Conservation (phyloP, 2,329 filamentous ascomycete species). For the Harringtonia aguacate region DNA sequence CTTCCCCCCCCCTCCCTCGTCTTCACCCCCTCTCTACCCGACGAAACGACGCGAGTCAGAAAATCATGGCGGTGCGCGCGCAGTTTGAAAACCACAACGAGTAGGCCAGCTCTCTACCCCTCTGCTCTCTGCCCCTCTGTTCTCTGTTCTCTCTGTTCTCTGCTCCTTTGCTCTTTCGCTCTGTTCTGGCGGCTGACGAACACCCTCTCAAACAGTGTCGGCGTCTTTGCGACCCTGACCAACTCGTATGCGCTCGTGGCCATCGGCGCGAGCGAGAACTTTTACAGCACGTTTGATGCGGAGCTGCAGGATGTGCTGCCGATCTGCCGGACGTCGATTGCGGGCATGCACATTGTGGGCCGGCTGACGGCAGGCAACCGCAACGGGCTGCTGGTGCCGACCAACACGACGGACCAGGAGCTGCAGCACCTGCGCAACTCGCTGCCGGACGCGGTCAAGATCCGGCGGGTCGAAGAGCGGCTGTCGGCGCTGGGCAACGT, state of each 20-base stretch:
- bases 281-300: constrained; percentile 97
- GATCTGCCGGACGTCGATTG: constrained; percentile 93
- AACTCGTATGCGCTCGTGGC: constrained; percentile 95
- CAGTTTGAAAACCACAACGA: constrained; percentile 89
- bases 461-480: constrained; percentile 95
- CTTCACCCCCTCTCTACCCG: neutral
- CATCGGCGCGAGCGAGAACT: constrained; percentile 94
- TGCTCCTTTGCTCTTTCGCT: too few relatives aligned
- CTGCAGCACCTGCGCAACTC: constrained; percentile 94
- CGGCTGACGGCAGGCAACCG: constrained; percentile 93
- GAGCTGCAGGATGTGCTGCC: constrained; percentile 96
- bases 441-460: constrained; percentile 82
- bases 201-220: too few relatives aligned
- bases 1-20: neutral
- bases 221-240: constrained; percentile 92
- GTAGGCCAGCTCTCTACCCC: constrained; percentile 37
- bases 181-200: too few relatives aligned
- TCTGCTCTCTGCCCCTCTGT: neutral
- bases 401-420: constrained; percentile 94
- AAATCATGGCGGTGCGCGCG: constrained; percentile 52
- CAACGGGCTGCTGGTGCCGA: constrained; percentile 92
- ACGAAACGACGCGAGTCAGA: neutral
- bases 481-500: constrained; percentile 94
- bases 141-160: constrained; percentile 9
- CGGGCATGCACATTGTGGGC: constrained; percentile 90